Evolutionary conservation across 306 rosid species (phyloP).

Genomic region (Albizia julibrissin): DNA sequence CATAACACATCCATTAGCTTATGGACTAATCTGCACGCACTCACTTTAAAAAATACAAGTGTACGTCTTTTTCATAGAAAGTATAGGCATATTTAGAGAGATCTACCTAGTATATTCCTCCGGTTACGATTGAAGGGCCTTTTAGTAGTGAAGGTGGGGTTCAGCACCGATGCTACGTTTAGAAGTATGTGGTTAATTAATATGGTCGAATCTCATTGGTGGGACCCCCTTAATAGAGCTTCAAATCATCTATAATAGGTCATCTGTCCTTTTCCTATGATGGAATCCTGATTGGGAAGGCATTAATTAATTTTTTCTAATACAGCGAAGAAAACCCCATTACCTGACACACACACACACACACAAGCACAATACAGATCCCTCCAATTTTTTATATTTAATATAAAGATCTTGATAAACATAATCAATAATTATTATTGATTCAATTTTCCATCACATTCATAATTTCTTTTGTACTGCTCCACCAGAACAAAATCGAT

Average conservation of each 20-base stretch:
- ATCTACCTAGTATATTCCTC: constrained; percentile 55
- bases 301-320: constrained; percentile 37
- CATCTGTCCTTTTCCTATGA: constrained; percentile 24
- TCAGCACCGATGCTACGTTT: constrained; percentile 58
- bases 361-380: neutral
- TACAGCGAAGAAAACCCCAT: constrained; percentile 27
- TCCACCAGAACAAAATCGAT: neutral
- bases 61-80: constrained; percentile 34
- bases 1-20: constrained; percentile 16
- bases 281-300: constrained; percentile 50
- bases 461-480: constrained; percentile 13
- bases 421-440: neutral
- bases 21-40: constrained; percentile 27
- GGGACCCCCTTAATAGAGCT: constrained; percentile 52
- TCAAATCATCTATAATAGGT: constrained; percentile 39
- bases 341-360: neutral
- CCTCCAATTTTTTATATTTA: neutral
- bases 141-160: constrained; percentile 44
- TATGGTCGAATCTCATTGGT: constrained; percentile 47
- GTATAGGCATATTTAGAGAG: constrained; percentile 41
- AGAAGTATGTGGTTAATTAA: constrained; percentile 42
- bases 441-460: constrained; percentile 19
- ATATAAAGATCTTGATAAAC: neutral
- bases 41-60: constrained; percentile 1
- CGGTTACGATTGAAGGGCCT: constrained; percentile 29